Evolutionary conservation across 108 stramenopile genomes (phyloP).

Genomic region (Skeletonema costatum): DNA sequence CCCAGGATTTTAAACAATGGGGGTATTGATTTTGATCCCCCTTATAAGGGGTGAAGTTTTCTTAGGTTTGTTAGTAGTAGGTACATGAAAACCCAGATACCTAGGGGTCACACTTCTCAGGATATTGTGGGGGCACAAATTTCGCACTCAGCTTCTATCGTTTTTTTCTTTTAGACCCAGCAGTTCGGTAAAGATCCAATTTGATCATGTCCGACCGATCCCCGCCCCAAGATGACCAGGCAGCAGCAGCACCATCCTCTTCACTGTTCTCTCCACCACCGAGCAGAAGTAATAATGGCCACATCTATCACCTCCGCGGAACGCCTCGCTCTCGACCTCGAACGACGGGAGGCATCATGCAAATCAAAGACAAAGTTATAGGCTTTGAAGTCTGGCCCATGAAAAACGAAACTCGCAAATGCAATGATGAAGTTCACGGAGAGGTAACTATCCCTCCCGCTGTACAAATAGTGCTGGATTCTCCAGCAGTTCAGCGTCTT

Average conservation of each 20-base stretch:
- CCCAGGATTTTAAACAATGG: too few relatives aligned
- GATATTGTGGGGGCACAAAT: too few relatives aligned
- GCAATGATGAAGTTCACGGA: conserved; percentile 78
- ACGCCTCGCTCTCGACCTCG: conserved; percentile 4
- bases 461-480: conserved; percentile 70
- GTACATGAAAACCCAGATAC: too few relatives aligned
- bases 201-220: not conserved
- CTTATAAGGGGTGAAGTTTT: too few relatives aligned
- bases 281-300: not conserved
- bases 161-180: too few relatives aligned
- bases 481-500: conserved; percentile 78
- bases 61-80: too few relatives aligned
- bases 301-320: not conserved
- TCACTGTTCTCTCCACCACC: not conserved
- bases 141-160: too few relatives aligned
- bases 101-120: too few relatives aligned
- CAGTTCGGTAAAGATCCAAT: too few relatives aligned
- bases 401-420: conserved; percentile 24
- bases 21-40: too few relatives aligned
- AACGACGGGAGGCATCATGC: conserved; percentile 82
- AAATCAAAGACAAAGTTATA: conserved; percentile 95
- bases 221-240: not conserved
- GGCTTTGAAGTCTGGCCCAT: conserved; percentile 7
- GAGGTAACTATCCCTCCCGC: conserved; percentile 72
- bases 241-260: not conserved